Evolutionary conservation across 805 yeast genomes (phyloP).

Genomic region (Starmera dryadoides): DNA sequence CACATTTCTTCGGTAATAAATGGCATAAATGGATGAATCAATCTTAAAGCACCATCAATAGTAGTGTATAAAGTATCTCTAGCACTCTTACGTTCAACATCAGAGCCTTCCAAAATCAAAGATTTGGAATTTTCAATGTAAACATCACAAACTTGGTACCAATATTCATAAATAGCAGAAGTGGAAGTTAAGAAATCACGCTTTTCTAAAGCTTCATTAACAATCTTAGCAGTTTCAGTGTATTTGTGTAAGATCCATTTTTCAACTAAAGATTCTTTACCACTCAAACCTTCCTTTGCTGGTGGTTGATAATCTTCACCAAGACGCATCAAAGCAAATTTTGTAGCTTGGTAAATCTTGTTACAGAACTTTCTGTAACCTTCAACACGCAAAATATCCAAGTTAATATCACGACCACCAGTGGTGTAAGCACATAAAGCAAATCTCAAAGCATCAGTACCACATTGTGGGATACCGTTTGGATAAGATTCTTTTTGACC

Average conservation of each 20-base stretch:
- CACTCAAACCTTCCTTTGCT: constrained; percentile 51
- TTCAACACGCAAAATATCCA: constrained; percentile 93
- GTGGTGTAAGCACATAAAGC: constrained; percentile 98
- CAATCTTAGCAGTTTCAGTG: constrained; percentile 57
- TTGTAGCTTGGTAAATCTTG: constrained; percentile 98
- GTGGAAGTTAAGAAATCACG: constrained; percentile 91
- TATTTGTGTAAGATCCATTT: constrained; percentile 92
- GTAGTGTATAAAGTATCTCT: constrained; percentile 91
- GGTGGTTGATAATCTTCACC: constrained; percentile 88
- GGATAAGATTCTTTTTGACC: constrained; percentile 93
- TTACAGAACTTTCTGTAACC: constrained; percentile 99
- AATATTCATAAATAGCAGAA: constrained; percentile 81
- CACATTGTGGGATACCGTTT: constrained; percentile 97
- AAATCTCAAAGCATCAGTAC: constrained; percentile 97
- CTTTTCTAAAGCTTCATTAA: constrained; percentile 61
- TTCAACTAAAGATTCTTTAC: constrained; percentile 87
- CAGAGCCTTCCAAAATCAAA: constrained; percentile 86
- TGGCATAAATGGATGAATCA: constrained; percentile 99
- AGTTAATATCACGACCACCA: constrained; percentile 97
- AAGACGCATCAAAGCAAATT: constrained; percentile 87
- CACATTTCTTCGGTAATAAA: constrained; percentile 96
- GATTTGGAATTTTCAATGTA: constrained; percentile 96
- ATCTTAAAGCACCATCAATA: constrained; percentile 81
- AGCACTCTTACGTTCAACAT: constrained; percentile 79
- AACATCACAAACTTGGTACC: constrained; percentile 95